phyloP scores from a whole-genome alignment of 768 basidiomycete genomes.

The Pulveroboletus sp. region DNA sequence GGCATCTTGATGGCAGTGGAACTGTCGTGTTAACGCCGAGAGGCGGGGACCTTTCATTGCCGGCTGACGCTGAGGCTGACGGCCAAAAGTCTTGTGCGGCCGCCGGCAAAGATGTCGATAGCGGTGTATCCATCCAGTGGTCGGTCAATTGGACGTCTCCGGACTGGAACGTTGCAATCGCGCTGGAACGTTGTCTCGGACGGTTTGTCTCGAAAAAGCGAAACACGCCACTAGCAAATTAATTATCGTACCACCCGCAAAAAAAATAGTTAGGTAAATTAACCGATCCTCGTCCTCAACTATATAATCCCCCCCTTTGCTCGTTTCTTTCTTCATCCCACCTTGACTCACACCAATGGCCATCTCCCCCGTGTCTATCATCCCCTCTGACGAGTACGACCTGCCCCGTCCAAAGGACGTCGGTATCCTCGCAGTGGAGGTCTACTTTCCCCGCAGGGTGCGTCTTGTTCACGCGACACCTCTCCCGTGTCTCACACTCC shows the following conservation, averaged over 20 bases:
- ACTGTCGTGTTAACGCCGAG: too few relatives aligned
- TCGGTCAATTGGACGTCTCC: too few relatives aligned
- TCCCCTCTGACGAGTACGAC: conserved; percentile 12
- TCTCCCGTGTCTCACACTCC: conserved; percentile 4
- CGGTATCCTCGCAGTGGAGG: conserved; percentile 89
- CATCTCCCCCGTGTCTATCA: conserved; percentile 13
- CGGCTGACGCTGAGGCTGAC: conserved; percentile 13
- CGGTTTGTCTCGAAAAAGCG: conserved; percentile 1
- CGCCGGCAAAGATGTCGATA: background rate
- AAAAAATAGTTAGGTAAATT: conserved; percentile 28
- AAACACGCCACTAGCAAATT: conserved; percentile 26
- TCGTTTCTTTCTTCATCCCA: background rate
- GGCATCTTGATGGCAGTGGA: conserved; percentile 16
- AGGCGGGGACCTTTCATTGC: background rate
- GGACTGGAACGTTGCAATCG: too few relatives aligned
- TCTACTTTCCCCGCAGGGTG: conserved; percentile 92
- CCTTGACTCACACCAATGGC: conserved; percentile 18
- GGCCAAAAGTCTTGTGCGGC: background rate
- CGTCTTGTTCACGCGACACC: conserved; percentile 30
- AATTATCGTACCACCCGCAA: conserved; percentile 30
- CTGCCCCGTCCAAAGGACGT: conserved; percentile 81
- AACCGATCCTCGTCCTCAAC: background rate
- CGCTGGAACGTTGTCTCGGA: conserved; percentile 7
- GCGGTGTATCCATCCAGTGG: too few relatives aligned
- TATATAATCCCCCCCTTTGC: background rate